Percentiles rank a stretch among this genome's conserved stretches.
Evolutionary conservation across 2,329 filamentous ascomycete species (phyloP).

Genomic region (Pyrenochaeta sp.): DNA sequence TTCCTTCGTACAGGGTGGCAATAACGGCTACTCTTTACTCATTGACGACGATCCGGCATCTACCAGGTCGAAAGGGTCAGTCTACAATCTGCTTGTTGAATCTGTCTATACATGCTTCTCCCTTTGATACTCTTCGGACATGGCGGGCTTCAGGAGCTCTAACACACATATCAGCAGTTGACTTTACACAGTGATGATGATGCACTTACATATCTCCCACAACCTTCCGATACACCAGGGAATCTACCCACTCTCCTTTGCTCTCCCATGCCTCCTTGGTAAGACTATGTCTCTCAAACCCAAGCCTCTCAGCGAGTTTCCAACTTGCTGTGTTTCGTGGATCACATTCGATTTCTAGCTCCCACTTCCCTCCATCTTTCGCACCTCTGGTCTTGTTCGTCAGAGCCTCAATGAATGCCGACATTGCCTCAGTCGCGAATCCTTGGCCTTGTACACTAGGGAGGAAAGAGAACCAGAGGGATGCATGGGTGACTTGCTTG

Average conservation of each 20-base stretch:
- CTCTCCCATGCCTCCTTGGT: conserved; percentile 36
- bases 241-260: conserved; percentile 47
- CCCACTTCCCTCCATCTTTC: conserved; percentile 15
- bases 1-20: not conserved
- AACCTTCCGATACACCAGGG: conserved; percentile 35
- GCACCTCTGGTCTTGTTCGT: conserved; percentile 3
- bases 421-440: conserved; percentile 43
- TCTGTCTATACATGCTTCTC: not conserved
- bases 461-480: conserved; percentile 45
- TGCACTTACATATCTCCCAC: conserved; percentile 19
- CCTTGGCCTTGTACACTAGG: conserved; percentile 34
- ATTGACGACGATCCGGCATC: not conserved
- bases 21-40: not conserved
- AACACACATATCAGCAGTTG: not conserved
- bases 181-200: not conserved
- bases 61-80: not conserved
- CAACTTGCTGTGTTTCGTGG: conserved; percentile 41
- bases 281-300: conserved; percentile 35
- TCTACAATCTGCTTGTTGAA: not conserved
- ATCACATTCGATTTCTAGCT: conserved; percentile 48
- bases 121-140: not conserved
- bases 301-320: conserved; percentile 42
- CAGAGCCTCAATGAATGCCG: conserved; percentile 32
- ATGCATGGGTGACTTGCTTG: conserved; percentile 18
- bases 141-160: not conserved